These are phyloP conservation scores for Royoungia palumana DNA, from an alignment of 768 basidiomycete genomes.

Conservation along the genomic window DNA sequence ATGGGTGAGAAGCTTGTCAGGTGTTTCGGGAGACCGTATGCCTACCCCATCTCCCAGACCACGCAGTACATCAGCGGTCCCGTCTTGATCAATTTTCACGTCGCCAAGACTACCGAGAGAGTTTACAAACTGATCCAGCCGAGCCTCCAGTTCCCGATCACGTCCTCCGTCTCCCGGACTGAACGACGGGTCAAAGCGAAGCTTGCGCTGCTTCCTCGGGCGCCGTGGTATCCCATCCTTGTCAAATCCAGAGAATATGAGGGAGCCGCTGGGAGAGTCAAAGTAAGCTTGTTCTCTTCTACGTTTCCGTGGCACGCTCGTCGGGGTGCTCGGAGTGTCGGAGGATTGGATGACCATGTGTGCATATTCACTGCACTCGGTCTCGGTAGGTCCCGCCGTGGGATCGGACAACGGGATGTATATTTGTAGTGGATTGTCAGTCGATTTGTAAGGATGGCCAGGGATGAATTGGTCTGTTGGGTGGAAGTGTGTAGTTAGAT, in stretches of 20 bases:
- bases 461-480: slow-evolving; percentile 18
- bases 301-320: slow-evolving; percentile 21
- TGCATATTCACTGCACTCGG: neutral
- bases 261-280: slow-evolving; percentile 25
- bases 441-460: slow-evolving; percentile 18
- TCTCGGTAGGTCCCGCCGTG: neutral
- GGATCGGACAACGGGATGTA: slow-evolving; percentile 1
- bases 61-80: too few relatives aligned
- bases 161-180: slow-evolving; percentile 13
- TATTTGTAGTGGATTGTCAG: neutral
- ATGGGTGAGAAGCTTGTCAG: slow-evolving; percentile 3
- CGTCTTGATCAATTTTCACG: neutral
- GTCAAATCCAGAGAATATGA: slow-evolving; percentile 29
- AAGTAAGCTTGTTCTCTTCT: slow-evolving; percentile 28
- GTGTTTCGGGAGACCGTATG: slow-evolving; percentile 4
- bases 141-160: neutral
- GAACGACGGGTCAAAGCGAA: slow-evolving; percentile 25
- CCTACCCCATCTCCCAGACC: neutral
- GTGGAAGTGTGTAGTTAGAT: neutral
- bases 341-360: slow-evolving; percentile 1
- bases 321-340: slow-evolving; percentile 27
- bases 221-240: slow-evolving; percentile 30
- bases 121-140: slow-evolving; percentile 3
- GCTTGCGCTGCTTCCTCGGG: slow-evolving; percentile 26
- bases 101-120: neutral